Evolutionary conservation across 306 rosid species (phyloP), one percentile per base, ranked within the genome.

Genomic region (Medicago lupulina): DNA sequence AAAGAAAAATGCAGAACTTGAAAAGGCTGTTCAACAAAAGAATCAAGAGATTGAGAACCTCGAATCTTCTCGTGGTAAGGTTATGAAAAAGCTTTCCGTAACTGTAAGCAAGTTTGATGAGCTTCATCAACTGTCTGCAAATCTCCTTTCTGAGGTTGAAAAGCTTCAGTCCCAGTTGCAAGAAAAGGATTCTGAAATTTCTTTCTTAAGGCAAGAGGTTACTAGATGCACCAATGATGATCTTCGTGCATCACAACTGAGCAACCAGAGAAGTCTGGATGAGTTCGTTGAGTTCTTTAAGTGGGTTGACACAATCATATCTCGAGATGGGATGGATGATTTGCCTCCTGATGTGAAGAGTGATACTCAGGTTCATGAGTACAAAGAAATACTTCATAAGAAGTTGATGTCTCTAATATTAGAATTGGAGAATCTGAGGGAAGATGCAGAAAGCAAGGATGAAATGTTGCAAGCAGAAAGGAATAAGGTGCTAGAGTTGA

Each of bases 151-250:
- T 7, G 99, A 95, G 87, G 89, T 95, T 85, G 99, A 95, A 88
- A 90, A 83, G 79, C 89, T 90, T 70, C 99, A 92, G 83, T 86
- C 92, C 59, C 99, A 92, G 82, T 79, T 95, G 87, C 99, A 86
- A 87, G 99, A 95, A 80, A 91, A 96, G 63, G 97, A 95, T 85
- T 63, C 85, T 17, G 99, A 95, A 85, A 86, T 95, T 75, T 95
- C 99, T 79, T 92, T 95, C 92, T 83, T 95, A 78, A 87, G 99
- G 83, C 99, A 95, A 85, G 99, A 95, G 87, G 92, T 95, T 83
- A 92, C 99, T 68, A 85, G 91, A 86, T 92, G 97, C 86, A 92
- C 97, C 71, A 89, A 89, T 75, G 97, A 90, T 86, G 97, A 77
- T 80, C 97, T 95, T 76, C 85, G 83, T 83, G 92, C 97, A 57